Conservation (phyloP, 1,139 yeast genomes). For the Lodderomyces parapsilosis region DNA sequence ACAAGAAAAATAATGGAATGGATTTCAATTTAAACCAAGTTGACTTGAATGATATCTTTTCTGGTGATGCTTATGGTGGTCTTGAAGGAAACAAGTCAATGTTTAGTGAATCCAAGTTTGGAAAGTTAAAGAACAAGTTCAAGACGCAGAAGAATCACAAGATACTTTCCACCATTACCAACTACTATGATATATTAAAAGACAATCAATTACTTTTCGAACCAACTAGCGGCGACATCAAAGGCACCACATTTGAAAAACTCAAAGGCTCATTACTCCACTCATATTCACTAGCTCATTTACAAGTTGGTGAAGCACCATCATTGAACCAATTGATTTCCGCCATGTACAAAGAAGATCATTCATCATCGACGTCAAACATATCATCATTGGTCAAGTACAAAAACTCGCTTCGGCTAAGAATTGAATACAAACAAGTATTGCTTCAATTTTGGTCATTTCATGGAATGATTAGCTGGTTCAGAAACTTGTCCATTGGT, state of each 20-base stretch:
- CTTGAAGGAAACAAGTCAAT: conserved; percentile 7
- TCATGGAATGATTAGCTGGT: conserved; percentile 42
- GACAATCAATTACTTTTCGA: conserved; percentile 40
- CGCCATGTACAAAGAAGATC: conserved; percentile 28
- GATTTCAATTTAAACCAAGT: conserved; percentile 10
- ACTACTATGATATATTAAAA: conserved; percentile 21
- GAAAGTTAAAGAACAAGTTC: conserved; percentile 13
- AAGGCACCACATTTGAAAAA: conserved; percentile 14
- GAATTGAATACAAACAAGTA: conserved; percentile 42
- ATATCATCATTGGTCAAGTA: conserved; percentile 31
- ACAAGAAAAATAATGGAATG: conserved; percentile 13
- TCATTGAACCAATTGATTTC: conserved; percentile 28
- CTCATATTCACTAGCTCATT: conserved; percentile 32
- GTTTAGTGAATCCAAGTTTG: conserved; percentile 13
- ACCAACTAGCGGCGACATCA: conserved; percentile 23
- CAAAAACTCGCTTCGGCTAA: conserved; percentile 36
- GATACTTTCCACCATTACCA: conserved; percentile 18
- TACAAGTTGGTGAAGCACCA: conserved; percentile 42
- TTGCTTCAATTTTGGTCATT: conserved; percentile 47
- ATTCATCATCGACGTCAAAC: conserved; percentile 12
- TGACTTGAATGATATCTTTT: conserved; percentile 17
- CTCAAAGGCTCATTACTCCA: conserved; percentile 27
- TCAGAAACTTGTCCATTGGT: conserved; percentile 32
- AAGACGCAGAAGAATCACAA: conserved; percentile 17
- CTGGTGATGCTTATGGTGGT: conserved; percentile 30